Evolutionary conservation across 2,329 filamentous ascomycete species (phyloP).

Genomic region (Alternaria solani): DNA sequence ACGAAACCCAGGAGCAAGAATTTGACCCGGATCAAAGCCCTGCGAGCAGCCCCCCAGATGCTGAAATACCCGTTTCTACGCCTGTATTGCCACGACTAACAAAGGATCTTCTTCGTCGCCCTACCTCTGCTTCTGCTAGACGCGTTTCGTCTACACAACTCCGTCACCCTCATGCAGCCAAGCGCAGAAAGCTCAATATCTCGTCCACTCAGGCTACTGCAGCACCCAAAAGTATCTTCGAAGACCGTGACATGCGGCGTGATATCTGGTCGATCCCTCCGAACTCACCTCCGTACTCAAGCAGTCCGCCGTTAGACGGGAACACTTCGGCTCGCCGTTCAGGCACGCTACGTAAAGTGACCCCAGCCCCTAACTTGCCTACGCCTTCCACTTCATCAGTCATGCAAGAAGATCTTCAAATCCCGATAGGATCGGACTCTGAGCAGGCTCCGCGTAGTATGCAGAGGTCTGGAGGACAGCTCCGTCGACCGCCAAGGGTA

Average conservation of each 20-base stretch:
- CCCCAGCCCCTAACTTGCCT: conserved; percentile 31
- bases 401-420: conserved; percentile 27
- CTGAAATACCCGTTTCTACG: conserved; percentile 36
- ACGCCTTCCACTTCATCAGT: conserved; percentile 47
- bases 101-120: conserved; percentile 14
- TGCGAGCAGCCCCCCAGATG: conserved; percentile 35
- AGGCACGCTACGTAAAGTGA: conserved; percentile 8
- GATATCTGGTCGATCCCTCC: conserved; percentile 53
- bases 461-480: conserved; percentile 20
- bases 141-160: conserved; percentile 25
- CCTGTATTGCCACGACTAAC: conserved; percentile 20
- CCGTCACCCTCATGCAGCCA: conserved; percentile 23
- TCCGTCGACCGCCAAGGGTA: conserved; percentile 23
- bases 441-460: conserved; percentile 28
- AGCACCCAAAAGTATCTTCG: conserved; percentile 19
- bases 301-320: conserved; percentile 34
- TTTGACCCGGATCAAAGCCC: conserved; percentile 36
- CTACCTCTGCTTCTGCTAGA: conserved; percentile 6
- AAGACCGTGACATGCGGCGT: conserved; percentile 8
- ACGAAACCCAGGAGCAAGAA: conserved; percentile 45
- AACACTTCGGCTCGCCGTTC: conserved; percentile 12
- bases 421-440: conserved; percentile 28
- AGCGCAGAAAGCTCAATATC: conserved; percentile 33
- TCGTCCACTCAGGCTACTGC: conserved; percentile 19
- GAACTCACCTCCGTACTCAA: conserved; percentile 53